Percentiles rank a stretch among this genome's conserved stretches.
Evolutionary conservation across 768 basidiomycete genomes (phyloP).

Genomic region (Xerocomus potaroensis): DNA sequence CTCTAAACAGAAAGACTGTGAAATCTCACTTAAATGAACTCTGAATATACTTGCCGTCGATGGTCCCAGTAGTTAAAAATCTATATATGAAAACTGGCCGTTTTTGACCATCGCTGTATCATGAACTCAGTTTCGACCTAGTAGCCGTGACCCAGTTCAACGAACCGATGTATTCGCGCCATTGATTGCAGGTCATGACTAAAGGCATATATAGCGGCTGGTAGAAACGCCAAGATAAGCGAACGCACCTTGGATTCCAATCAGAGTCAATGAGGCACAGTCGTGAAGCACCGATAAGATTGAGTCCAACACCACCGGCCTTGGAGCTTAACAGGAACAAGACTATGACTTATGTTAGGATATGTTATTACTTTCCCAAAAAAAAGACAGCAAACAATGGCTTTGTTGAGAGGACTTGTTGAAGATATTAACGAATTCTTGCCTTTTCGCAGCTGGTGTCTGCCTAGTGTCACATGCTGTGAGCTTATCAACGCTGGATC

Average conservation of each 20-base stretch:
- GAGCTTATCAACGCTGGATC: neutral
- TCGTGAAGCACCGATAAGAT: constrained; percentile 87
- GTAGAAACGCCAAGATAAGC: neutral
- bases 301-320: constrained; percentile 92
- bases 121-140: constrained; percentile 7
- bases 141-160: neutral
- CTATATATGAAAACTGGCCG: constrained; percentile 87
- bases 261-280: constrained; percentile 85
- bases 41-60: constrained; percentile 59
- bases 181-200: constrained; percentile 95
- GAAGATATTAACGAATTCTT: constrained; percentile 85
- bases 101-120: constrained; percentile 85
- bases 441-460: constrained; percentile 71
- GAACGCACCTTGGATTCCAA: constrained; percentile 81
- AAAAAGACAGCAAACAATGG: constrained; percentile 53
- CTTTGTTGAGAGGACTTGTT: constrained; percentile 71
- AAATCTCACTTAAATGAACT: neutral
- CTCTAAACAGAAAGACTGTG: constrained; percentile 41
- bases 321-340: constrained; percentile 92
- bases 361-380: neutral
- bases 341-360: constrained; percentile 43
- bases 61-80: constrained; percentile 80
- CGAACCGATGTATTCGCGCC: constrained; percentile 91
- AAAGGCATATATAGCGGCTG: neutral
- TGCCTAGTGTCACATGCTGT: constrained; percentile 41